Evolutionary conservation across 768 basidiomycete species (phyloP), one percentile per base, ranked within the genome.

Genomic region (Lentinula guzmanii): DNA sequence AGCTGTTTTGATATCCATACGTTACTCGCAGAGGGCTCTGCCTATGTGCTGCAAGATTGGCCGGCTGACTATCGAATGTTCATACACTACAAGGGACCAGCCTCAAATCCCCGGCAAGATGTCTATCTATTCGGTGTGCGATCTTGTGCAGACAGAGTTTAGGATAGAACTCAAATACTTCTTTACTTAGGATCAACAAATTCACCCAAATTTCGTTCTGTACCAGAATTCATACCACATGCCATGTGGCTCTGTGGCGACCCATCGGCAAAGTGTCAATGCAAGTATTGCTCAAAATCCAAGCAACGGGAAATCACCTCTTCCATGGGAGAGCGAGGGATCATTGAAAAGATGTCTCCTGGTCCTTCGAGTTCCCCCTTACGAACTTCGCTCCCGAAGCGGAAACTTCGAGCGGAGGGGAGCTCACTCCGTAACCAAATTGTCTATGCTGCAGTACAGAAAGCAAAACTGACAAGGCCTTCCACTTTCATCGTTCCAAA

Each of bases 141-240:
- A n/a, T 21, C 33, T 16, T 53, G 18, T 15, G 1, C 2, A 31
- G 2, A 60, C 18, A n/a, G 18, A 34, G 35, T 16, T 10, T 10
- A 41, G 28, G 7, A 58, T 46, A 21, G 9, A 3, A 5, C 6
- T 46, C n/a, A 33, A n/a, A 28, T 5, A 5, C 15, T 52, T 13
- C 18, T 9, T 24, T 11, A 18, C 24, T 28, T 24, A 43, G 28
- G 58, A 42, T 65, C 58, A 53, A 58, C 39, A 31, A 11, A n/a
- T n/a, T 72, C 78, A 43, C 75, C 73, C 34, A 81, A 75, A 59
- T 94, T 93, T 71, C 88, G 93, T 46, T 93, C 91, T 11, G 76
- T 86, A n/a, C 87, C 88, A 52, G 93, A 95, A 69, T 92, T 94
- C 70, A 82, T 89, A 52, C 91, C 91, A 4, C 93, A 95, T 66